phyloP scores from a whole-genome alignment of 768 basidiomycete species.

The Leccinum boreale region DNA sequence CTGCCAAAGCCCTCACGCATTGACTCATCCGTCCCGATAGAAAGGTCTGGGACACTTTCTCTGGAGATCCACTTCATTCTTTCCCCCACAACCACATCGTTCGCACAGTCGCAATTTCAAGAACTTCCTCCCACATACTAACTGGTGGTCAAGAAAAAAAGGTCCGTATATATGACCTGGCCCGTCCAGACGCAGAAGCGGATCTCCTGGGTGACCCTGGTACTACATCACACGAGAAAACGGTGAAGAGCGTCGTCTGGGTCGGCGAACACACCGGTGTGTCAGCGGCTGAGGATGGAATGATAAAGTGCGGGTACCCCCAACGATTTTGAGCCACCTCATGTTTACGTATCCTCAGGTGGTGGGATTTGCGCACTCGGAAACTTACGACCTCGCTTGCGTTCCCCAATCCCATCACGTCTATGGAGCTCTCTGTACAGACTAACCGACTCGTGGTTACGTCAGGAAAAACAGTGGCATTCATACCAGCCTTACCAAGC shows the following conservation, averaged over 20 bases:
- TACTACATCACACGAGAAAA: conserved; percentile 75
- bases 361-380: conserved; percentile 93
- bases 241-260: conserved; percentile 91
- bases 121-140: conserved; percentile 63
- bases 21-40: conserved; percentile 38
- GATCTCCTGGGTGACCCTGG: conserved; percentile 68
- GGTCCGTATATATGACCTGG: conserved; percentile 90
- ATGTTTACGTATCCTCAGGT: conserved; percentile 47
- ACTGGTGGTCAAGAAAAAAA: conserved; percentile 98
- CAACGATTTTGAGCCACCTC: neutral
- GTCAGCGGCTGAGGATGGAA: conserved; percentile 88
- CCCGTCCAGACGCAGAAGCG: conserved; percentile 82
- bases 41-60: conserved; percentile 95
- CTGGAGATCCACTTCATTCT: conserved; percentile 85
- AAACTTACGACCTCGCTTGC: conserved; percentile 65
- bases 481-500: conserved; percentile 74
- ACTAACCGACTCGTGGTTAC: conserved; percentile 87
- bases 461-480: conserved; percentile 88
- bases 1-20: conserved; percentile 1
- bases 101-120: conserved; percentile 87
- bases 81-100: conserved; percentile 99
- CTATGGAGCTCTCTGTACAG: conserved; percentile 86
- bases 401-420: conserved; percentile 80
- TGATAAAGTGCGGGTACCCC: conserved; percentile 64
- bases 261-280: conserved; percentile 85